Base-by-base conservation (phyloP, 441 rosid species). In the Breynia disticha region DNA sequence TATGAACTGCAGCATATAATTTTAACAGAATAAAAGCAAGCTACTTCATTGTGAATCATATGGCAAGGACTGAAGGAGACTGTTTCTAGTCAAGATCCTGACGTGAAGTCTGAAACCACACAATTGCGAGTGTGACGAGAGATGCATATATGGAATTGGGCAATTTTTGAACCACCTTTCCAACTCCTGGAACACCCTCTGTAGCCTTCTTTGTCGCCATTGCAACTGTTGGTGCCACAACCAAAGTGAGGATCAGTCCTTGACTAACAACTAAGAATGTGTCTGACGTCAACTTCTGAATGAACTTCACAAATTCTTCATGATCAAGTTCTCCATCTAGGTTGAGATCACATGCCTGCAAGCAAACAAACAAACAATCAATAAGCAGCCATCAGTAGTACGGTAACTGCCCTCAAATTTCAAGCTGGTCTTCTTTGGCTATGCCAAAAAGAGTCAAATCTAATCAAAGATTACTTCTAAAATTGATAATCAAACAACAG, bases 141-240 rank as follows among this genome's bases (percentile, higher is more conserved):
- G 90, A 83, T 46, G 95, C 95, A 56, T 83, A 89, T 46, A 89
- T 59, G 3, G 97, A 78, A 67, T 60, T 76, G n/a, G 97, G 93
- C 52, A 86, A 44, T 73, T 69, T 89, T 55, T 80, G 88, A 64
- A 89, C 88, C 50, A 84, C 82, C 60, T 80, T 84, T 2, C 97
- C 97, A 16, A 89, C 78, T 1, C 82, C 85, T 0, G 95, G 97
- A 24, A 89, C 87, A 39, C 90, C 97, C 65, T 89, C 97, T 0
- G 94, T 89, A 5, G 87, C 88, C 55, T 43, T 80, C 75, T 89
- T 89, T 37, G 90, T 86, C 5, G 90, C 90, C 70, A 84, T 63
- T 49, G 97, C 97, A 10, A 89, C 79, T 1, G 95, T 82, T 1
- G 97, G 97, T 48, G 97, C 97, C 46, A 84, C 95, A 16, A 80